A percentile compares a stretch with the other conserved stretches of the same genome.
Evolutionary conservation across 495 filamentous ascomycete genomes (phyloP).

Genomic region (Trichocladium uniseriatum): DNA sequence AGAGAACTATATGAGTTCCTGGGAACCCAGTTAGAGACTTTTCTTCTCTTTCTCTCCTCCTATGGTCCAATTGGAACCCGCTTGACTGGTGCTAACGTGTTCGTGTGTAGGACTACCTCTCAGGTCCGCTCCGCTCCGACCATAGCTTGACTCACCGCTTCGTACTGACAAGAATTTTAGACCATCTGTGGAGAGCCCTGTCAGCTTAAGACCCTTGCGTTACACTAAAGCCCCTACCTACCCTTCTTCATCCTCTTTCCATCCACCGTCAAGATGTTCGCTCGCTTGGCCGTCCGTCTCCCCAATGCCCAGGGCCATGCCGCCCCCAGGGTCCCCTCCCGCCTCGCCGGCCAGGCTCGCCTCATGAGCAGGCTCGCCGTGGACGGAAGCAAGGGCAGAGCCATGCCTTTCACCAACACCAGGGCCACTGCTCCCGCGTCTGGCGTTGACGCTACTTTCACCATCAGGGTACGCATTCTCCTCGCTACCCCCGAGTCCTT

Average conservation of each 20-base stretch:
- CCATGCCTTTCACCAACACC: conserved; percentile 35
- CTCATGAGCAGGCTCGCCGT: conserved; percentile 43
- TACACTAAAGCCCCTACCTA: conserved; percentile 12
- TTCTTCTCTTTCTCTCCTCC: conserved; percentile 4
- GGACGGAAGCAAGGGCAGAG: conserved; percentile 55
- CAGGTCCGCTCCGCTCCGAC: conserved; percentile 54
- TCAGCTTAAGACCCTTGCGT: conserved; percentile 28
- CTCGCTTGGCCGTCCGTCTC: conserved; percentile 51
- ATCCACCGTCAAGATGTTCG: conserved; percentile 51
- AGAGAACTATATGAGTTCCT: background rate
- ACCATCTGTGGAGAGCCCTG: conserved; percentile 96
- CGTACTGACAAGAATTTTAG: conserved; percentile 41
- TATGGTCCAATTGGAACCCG: background rate
- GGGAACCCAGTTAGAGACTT: background rate
- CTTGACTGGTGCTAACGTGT: conserved; percentile 24
- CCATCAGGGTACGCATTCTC: conserved; percentile 58
- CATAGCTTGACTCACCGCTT: conserved; percentile 37
- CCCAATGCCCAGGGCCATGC: conserved; percentile 36
- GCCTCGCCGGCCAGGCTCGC: conserved; percentile 38
- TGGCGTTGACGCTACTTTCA: conserved; percentile 78
- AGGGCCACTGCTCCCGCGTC: conserved; percentile 49
- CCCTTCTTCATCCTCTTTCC: conserved; percentile 14
- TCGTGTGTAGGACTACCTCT: conserved; percentile 75
- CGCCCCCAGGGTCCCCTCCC: conserved; percentile 25
- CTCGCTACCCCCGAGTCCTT: background rate